phyloP scores from a whole-genome alignment of 192 early-diverging fungal genomes.

The Mortierella hygrophila region DNA sequence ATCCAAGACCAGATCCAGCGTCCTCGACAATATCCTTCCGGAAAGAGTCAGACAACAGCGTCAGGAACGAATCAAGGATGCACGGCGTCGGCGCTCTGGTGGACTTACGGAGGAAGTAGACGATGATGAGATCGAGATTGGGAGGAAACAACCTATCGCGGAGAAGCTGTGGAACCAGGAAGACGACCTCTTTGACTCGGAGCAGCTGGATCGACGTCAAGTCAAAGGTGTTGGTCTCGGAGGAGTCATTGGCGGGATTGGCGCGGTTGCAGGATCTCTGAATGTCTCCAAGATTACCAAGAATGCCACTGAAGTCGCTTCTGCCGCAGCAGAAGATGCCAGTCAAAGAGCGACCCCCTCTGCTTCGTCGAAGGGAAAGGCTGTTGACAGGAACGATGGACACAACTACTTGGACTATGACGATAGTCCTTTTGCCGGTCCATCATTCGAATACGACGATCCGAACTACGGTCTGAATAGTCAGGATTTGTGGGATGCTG shows the following conservation, averaged over 20 bases:
- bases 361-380: neutral
- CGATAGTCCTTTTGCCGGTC: neutral
- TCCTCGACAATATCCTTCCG: conserved; percentile 25
- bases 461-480: conserved; percentile 36
- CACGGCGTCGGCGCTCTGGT: neutral
- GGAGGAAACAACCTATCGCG: conserved; percentile 5
- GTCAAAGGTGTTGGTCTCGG: conserved; percentile 47
- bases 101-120: neutral
- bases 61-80: neutral
- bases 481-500: conserved; percentile 41
- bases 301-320: neutral
- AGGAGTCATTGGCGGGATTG: conserved; percentile 46
- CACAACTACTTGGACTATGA: neutral
- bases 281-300: conserved; percentile 26
- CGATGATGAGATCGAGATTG: conserved; percentile 29
- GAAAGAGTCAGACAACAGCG: conserved; percentile 13
- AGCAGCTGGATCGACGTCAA: conserved; percentile 37
- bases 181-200: conserved; percentile 40
- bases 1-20: conserved; percentile 1
- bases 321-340: neutral
- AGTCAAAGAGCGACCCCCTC: neutral
- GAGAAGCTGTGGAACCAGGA: conserved; percentile 50
- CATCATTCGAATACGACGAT: conserved; percentile 19
- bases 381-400: neutral
- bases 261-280: conserved; percentile 39